phyloP scores from a whole-genome alignment of 805 yeast genomes.

The Ogataea parapolymorpha region DNA sequence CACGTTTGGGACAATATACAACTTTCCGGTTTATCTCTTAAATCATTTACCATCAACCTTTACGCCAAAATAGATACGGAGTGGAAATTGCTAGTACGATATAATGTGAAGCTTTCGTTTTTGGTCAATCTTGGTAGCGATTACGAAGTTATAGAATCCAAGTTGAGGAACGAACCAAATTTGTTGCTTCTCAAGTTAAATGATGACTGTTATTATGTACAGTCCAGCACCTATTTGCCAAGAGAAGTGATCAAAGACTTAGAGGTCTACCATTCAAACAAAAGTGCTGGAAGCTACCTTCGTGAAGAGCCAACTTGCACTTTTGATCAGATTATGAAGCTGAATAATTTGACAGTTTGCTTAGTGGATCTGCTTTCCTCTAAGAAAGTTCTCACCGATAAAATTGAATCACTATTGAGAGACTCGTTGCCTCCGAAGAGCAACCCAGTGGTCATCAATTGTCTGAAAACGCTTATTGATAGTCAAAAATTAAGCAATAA shows the following conservation, averaged over 20 bases:
- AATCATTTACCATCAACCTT: conserved; percentile 26
- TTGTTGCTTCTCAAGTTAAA: conserved; percentile 27
- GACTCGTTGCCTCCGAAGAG: neutral
- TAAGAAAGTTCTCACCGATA: conserved; percentile 12
- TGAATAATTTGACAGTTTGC: conserved; percentile 37
- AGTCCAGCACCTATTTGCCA: conserved; percentile 15
- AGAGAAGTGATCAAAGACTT: conserved; percentile 12
- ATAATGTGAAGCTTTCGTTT: conserved; percentile 29
- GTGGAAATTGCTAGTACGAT: conserved; percentile 28
- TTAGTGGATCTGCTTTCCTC: conserved; percentile 32
- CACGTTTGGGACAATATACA: conserved; percentile 27
- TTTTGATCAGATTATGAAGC: conserved; percentile 41
- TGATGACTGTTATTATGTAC: conserved; percentile 33
- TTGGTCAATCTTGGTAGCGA: conserved; percentile 33
- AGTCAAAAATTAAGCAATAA: conserved; percentile 1
- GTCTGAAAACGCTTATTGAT: conserved; percentile 2
- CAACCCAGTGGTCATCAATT: neutral
- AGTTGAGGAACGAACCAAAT: conserved; percentile 21
- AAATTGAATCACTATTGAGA: conserved; percentile 6
- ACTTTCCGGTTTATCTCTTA: conserved; percentile 16
- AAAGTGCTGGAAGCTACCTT: conserved; percentile 1
- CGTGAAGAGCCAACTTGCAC: conserved; percentile 30
- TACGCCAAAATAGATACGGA: conserved; percentile 13
- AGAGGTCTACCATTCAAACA: conserved; percentile 4
- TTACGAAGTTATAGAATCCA: conserved; percentile 17